Evolutionary conservation across 257 asterid species (phyloP), one percentile per base, ranked within the genome.

Genomic region (Fraxinus pennsylvanica): DNA sequence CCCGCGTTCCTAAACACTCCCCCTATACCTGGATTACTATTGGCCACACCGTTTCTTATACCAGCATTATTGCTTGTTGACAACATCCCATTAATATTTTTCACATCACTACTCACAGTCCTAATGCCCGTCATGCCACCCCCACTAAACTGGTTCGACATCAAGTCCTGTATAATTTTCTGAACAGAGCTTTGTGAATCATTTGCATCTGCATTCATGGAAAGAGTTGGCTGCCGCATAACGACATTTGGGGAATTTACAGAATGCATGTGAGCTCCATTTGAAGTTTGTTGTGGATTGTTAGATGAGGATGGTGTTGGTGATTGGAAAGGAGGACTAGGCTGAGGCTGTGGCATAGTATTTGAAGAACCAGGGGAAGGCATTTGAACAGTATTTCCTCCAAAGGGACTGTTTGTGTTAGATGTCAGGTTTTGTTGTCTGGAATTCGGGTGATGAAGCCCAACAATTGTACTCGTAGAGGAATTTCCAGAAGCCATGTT

Each of bases 141-240:
- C 65, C 88, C 94, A 54, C 81, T 88, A 57, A 89, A 84, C 78
- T 94, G 96, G 19, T 93, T 82, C n/a, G 98, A 83, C 97, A 91
- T 88, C 94, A 94, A 89, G 63, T 91, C 92, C 0, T 90, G 93
- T 83, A 94, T 81, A 76, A 94, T 91, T 86, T 94, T 92, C 88
- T 94, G 96, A 38, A 92, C 98, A 0, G 98, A 92, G 84, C 94
- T 92, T 71, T 94, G 97, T 9, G 98, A 86, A 52, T 93, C 99
- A 29, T 85, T 90, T 7, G 88, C 93, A 79, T 91, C 97, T 9
- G 89, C 75, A 13, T 90, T 92, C 65, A 85, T 81, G 9, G 98
- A 86, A 27, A 88, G 82, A 45, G 90, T 80, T 22, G 95, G 88
- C 77, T 94, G 96, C 81, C 86, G 94, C 86, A 87, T 82, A 8